A percentile compares a stretch with the other conserved stretches of the same genome.
Evolutionary conservation across 768 basidiomycete species (phyloP).

Genomic region (Boletus reticulatus): DNA sequence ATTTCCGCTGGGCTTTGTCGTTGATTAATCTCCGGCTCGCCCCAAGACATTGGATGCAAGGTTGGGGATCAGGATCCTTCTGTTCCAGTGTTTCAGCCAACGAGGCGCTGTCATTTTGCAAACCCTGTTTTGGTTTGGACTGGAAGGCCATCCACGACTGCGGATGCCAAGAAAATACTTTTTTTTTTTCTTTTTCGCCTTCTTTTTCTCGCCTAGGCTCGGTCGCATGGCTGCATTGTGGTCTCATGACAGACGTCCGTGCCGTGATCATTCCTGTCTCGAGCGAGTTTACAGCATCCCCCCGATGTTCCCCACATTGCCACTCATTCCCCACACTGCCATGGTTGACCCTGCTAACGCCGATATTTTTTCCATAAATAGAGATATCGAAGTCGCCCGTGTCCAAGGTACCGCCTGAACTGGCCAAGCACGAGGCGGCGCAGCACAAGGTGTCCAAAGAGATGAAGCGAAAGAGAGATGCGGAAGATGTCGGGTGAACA

Average conservation of each 20-base stretch:
- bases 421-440: constrained; percentile 89
- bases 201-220: too few species aligned
- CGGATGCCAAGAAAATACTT: background rate
- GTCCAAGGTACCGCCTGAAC: constrained; percentile 82
- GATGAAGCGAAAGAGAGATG: constrained; percentile 93
- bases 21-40: constrained; percentile 7
- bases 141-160: background rate
- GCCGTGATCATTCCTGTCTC: background rate
- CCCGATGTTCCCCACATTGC: background rate
- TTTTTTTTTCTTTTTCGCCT: background rate
- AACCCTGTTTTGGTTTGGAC: background rate
- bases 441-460: constrained; percentile 89
- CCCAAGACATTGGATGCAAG: background rate
- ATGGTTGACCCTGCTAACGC: constrained; percentile 14
- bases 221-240: too few species aligned
- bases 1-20: background rate
- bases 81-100: constrained; percentile 6
- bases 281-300: background rate
- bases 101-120: background rate
- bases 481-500: constrained; percentile 61
- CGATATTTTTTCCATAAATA: constrained; percentile 24
- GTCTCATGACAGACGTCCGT: background rate
- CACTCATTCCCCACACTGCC: constrained; percentile 13
- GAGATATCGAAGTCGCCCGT: constrained; percentile 95
- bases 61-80: background rate